Conservation (phyloP, 2,329 filamentous ascomycete genomes). For the Blastomyces emzantsi region DNA sequence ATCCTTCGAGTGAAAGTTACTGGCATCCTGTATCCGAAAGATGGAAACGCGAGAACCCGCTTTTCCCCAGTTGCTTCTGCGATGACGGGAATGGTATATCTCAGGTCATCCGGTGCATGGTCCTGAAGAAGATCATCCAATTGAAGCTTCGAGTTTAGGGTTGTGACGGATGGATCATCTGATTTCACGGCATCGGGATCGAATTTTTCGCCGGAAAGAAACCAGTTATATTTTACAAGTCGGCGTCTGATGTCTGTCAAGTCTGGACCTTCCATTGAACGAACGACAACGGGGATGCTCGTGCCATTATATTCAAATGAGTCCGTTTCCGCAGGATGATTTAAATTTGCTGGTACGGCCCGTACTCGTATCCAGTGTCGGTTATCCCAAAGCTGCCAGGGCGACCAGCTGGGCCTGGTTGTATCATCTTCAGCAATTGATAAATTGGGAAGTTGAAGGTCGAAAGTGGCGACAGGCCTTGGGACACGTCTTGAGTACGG, state of each 20-base stretch:
- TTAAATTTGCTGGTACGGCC: slow-evolving; percentile 18
- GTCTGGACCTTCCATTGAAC: slow-evolving; percentile 31
- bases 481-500: slow-evolving; percentile 27
- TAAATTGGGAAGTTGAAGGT: slow-evolving; percentile 17
- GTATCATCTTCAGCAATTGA: background rate
- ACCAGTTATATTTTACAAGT: background rate
- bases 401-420: slow-evolving; percentile 22
- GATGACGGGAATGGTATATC: slow-evolving; percentile 37
- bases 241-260: slow-evolving; percentile 16
- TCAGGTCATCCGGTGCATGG: slow-evolving; percentile 28
- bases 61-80: slow-evolving; percentile 9
- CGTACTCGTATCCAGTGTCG: slow-evolving; percentile 48
- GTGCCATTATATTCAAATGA: background rate
- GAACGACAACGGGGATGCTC: slow-evolving; percentile 29
- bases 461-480: slow-evolving; percentile 16
- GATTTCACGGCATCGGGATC: background rate
- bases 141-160: slow-evolving; percentile 1
- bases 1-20: slow-evolving; percentile 25
- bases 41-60: slow-evolving; percentile 15
- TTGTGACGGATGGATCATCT: slow-evolving; percentile 6
- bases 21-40: slow-evolving; percentile 14
- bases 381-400: slow-evolving; percentile 45
- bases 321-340: background rate
- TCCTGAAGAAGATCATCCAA: slow-evolving; percentile 20
- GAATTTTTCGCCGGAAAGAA: background rate